Conservation (phyloP, 192 early-diverging fungal genomes). For the Phycomyces nitens region DNA sequence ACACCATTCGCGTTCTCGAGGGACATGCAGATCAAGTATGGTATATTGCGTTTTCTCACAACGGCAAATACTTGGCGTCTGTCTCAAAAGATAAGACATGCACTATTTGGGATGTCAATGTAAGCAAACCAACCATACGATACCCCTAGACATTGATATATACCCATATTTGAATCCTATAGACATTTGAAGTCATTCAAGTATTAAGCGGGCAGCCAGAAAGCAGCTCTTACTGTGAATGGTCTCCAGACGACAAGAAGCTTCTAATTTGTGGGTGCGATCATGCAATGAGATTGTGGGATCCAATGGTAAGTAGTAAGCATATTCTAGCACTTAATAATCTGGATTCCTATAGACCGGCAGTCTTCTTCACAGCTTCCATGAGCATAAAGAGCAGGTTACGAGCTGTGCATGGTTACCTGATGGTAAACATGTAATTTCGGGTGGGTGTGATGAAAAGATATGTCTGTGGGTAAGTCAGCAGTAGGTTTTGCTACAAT, state of each 20-base stretch:
- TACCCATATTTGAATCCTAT: not conserved
- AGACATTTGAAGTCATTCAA: constrained; percentile 59
- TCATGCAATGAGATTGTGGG: constrained; percentile 78
- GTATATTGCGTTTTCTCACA: constrained; percentile 89
- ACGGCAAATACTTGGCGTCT: constrained; percentile 86
- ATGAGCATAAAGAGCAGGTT: constrained; percentile 71
- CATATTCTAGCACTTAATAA: constrained; percentile 4
- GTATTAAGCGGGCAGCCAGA: constrained; percentile 59
- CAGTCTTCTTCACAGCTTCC: constrained; percentile 51
- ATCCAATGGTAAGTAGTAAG: constrained; percentile 49
- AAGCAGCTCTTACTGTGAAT: constrained; percentile 81
- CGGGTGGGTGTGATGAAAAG: constrained; percentile 77
- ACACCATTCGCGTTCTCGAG: constrained; percentile 57
- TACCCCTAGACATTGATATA: not conserved
- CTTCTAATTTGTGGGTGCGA: constrained; percentile 84
- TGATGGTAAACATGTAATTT: constrained; percentile 79
- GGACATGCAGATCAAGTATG: constrained; percentile 94
- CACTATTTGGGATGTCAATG: constrained; percentile 85
- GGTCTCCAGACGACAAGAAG: constrained; percentile 81
- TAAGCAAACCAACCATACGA: no score
- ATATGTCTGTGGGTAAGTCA: constrained; percentile 69
- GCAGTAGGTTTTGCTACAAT: no score
- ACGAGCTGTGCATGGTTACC: constrained; percentile 88
- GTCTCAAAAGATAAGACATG: constrained; percentile 84
- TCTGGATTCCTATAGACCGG: constrained; percentile 51